Evolutionary conservation across 108 stramenopile species (phyloP).

Genomic region (Nitzschia sp.): DNA sequence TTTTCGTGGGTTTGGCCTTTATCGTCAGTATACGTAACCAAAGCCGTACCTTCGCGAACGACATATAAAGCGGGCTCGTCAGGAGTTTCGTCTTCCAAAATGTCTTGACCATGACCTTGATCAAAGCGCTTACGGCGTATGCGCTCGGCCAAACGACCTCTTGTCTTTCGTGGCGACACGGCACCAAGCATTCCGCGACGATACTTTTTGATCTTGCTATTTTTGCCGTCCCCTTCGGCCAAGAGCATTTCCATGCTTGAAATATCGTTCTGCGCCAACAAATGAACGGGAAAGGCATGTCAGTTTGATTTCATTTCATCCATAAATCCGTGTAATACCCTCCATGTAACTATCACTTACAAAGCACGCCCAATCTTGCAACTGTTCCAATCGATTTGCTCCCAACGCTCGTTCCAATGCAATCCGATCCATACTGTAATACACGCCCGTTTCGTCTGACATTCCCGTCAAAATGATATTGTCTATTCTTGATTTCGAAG

Average conservation of each 20-base stretch:
- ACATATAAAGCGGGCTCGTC: conserved; percentile 26
- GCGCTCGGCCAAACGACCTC: neutral
- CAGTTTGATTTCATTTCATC: too few relatives aligned
- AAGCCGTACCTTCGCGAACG: conserved; percentile 19
- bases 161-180: too few relatives aligned
- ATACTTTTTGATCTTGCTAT: too few relatives aligned
- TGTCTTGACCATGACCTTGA: conserved; percentile 3
- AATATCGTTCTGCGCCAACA: too few relatives aligned
- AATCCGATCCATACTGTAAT: conserved; percentile 37
- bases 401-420: conserved; percentile 59
- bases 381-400: conserved; percentile 12
- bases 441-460: conserved; percentile 25
- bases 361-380: conserved; percentile 15
- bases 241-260: too few relatives aligned
- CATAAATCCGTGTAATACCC: neutral
- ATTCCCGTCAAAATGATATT: neutral
- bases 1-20: conserved; percentile 14
- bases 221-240: too few relatives aligned
- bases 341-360: too few relatives aligned
- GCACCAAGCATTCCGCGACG: too few relatives aligned
- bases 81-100: neutral
- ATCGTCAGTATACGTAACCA: conserved; percentile 7
- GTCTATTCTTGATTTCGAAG: too few relatives aligned
- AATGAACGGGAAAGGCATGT: too few relatives aligned
- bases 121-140: neutral